Conservation (phyloP, 768 basidiomycete species). For the Phylloporus sp. region DNA sequence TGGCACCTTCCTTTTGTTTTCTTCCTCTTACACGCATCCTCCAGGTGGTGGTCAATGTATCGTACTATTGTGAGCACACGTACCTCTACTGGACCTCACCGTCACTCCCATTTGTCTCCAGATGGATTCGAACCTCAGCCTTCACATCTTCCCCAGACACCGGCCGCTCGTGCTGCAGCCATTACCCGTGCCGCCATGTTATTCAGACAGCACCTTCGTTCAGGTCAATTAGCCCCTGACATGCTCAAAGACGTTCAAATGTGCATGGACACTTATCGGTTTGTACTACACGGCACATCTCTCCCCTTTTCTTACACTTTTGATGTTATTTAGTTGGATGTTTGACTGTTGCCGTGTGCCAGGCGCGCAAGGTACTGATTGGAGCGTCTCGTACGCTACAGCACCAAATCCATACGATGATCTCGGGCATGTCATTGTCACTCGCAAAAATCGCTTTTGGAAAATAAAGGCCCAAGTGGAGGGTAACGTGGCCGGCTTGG, state of each 20-base stretch:
- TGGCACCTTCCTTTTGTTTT: background rate
- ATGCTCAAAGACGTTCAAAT: constrained; percentile 62
- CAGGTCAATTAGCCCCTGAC: constrained; percentile 63
- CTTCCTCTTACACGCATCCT: constrained; percentile 2
- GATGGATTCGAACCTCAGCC: constrained; percentile 78
- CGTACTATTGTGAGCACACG: constrained; percentile 75
- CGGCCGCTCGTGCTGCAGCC: constrained; percentile 65
- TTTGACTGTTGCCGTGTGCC: constrained; percentile 87
- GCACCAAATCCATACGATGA: constrained; percentile 28
- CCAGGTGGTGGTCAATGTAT: constrained; percentile 84
- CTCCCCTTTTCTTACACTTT: background rate
- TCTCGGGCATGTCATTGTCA: constrained; percentile 76
- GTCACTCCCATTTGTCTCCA: constrained; percentile 28
- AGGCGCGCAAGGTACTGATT: constrained; percentile 69
- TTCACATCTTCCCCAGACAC: constrained; percentile 50
- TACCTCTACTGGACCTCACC: background rate
- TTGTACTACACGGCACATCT: constrained; percentile 10
- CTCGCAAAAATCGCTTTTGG: constrained; percentile 85
- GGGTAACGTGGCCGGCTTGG: constrained; percentile 57
- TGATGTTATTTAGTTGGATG: constrained; percentile 66
- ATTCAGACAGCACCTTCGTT: constrained; percentile 67
- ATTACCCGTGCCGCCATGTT: constrained; percentile 69
- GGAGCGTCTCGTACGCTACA: constrained; percentile 69
- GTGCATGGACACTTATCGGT: constrained; percentile 89
- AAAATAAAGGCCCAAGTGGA: constrained; percentile 60